Evolutionary conservation across 2,329 filamentous ascomycete genomes (phyloP), one percentile per base, ranked within the genome.

Genomic region (Penicillium sp.): DNA sequence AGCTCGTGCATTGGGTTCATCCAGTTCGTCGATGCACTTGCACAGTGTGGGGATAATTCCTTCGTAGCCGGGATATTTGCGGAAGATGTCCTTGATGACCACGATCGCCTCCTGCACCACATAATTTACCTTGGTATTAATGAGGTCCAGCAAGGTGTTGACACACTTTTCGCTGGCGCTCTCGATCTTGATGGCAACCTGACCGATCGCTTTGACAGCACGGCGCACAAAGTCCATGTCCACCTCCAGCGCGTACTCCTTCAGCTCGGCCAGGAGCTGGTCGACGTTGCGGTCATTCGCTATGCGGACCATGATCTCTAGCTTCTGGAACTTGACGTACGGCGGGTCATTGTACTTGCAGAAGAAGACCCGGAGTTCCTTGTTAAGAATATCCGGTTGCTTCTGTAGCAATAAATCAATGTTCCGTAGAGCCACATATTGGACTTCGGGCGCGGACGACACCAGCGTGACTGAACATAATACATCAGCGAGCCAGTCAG

Each of bases 281-380:
- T 98, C 93, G 52, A 91, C 91, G 65, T 97, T 98, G 66, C 85
- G 86, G 60, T 96, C 90, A 72, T 96, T 97, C 53, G 91, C 88
- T 82, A 98, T 97, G 69, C 93, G 84, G 41, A 98, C 91, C 93
- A 98, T 97, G 56, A 97, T 97, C 67, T 98, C 93, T 43, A 98
- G 80, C 67, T 98, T 98, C 66, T 95, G 87, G 53, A 98, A 82
- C 71, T 98, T 98, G 62, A 98, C 84, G 67, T 98, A 98, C 21
- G 89, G 89, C 2, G 93, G 91, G 61, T 98, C 93, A 67, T 97
- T 97, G 75, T 98, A 98, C 73, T 98, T 98, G 84, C 93, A 98
- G 75, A 98, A 98, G 75, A 98, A 98, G 7, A 98, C 93, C 39
- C 93, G 83, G 63, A 98, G 82, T 70, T 98, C 93, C 70, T 97